These are phyloP conservation scores for Termitomyces sp. DNA, from an alignment of 768 basidiomycete species.

Conservation along the genomic window DNA sequence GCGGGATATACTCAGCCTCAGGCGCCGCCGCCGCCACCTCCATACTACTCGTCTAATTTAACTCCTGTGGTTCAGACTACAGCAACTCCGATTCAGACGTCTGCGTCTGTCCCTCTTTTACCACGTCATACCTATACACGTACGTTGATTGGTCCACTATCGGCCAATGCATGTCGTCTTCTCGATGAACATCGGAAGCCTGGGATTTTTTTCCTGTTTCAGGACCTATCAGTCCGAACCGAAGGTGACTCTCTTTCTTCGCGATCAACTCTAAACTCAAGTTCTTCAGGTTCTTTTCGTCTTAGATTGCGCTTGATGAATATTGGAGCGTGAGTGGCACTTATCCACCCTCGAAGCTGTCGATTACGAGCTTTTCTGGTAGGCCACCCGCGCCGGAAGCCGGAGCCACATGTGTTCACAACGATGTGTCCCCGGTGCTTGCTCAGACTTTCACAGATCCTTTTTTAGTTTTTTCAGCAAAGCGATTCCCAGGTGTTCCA, in stretches of 20 bases:
- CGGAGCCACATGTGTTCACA: slow-evolving; percentile 62
- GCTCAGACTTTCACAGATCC: slow-evolving; percentile 80
- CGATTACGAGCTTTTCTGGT: slow-evolving; percentile 1
- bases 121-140: slow-evolving; percentile 76
- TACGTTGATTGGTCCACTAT: slow-evolving; percentile 86
- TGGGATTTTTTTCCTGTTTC: slow-evolving; percentile 94
- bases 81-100: slow-evolving; percentile 3
- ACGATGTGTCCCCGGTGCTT: slow-evolving; percentile 65
- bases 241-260: slow-evolving; percentile 52
- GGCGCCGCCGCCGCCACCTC: slow-evolving; percentile 19
- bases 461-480: slow-evolving; percentile 87
- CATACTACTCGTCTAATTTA: slow-evolving; percentile 17
- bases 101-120: slow-evolving; percentile 27
- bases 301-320: slow-evolving; percentile 86
- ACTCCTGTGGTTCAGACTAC: slow-evolving; percentile 10
- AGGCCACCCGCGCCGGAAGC: slow-evolving; percentile 72
- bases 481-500: slow-evolving; percentile 92
- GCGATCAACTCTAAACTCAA: slow-evolving; percentile 2
- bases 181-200: slow-evolving; percentile 79
- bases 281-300: slow-evolving; percentile 66
- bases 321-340: slow-evolving; percentile 77
- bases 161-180: slow-evolving; percentile 80
- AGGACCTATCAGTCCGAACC: slow-evolving; percentile 88
- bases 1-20: slow-evolving; percentile 20
- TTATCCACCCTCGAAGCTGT: not conserved